Evolutionary conservation across 2,329 filamentous ascomycete species (phyloP).

Genomic region (Aspergillus caelatus): DNA sequence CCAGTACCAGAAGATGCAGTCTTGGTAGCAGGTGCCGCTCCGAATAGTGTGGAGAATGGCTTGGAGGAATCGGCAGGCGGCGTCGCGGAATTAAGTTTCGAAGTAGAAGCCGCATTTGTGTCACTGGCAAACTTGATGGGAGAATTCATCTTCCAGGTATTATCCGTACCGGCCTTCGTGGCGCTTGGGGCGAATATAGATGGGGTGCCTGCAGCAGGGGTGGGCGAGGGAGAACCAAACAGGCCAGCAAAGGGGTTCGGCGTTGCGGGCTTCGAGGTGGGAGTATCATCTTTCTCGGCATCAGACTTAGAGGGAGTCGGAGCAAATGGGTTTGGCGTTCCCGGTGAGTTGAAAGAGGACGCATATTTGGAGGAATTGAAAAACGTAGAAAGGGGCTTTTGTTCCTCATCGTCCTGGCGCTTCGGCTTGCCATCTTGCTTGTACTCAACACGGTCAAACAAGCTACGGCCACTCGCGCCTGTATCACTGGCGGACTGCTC

Average conservation of each 20-base stretch:
- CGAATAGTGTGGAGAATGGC: constrained; percentile 35
- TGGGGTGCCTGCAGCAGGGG: constrained; percentile 18
- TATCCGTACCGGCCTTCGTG: constrained; percentile 32
- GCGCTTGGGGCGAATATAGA: constrained; percentile 21
- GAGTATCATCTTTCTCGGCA: constrained; percentile 14
- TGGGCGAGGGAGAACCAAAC: constrained; percentile 32
- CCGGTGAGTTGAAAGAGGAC: constrained; percentile 29
- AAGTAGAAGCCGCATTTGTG: constrained; percentile 26
- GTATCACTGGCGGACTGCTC: constrained; percentile 19
- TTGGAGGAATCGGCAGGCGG: constrained; percentile 28
- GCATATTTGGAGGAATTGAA: constrained; percentile 29
- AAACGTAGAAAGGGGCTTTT: constrained; percentile 23
- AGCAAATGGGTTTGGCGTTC: constrained; percentile 28
- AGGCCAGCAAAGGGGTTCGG: constrained; percentile 27
- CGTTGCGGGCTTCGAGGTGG: constrained; percentile 19
- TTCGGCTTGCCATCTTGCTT: constrained; percentile 29
- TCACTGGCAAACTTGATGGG: constrained; percentile 52
- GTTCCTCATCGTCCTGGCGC: constrained; percentile 23
- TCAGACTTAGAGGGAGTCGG: constrained; percentile 11
- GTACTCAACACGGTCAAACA: constrained; percentile 40
- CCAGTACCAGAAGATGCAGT: constrained; percentile 22
- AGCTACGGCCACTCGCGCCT: constrained; percentile 31
- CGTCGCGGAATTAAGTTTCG: constrained; percentile 30
- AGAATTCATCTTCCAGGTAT: constrained; percentile 52
- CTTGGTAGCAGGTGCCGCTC: constrained; percentile 21